These are phyloP conservation scores for Bombardia bombarda DNA, from an alignment of 495 filamentous ascomycete species.

Conservation along the genomic window DNA sequence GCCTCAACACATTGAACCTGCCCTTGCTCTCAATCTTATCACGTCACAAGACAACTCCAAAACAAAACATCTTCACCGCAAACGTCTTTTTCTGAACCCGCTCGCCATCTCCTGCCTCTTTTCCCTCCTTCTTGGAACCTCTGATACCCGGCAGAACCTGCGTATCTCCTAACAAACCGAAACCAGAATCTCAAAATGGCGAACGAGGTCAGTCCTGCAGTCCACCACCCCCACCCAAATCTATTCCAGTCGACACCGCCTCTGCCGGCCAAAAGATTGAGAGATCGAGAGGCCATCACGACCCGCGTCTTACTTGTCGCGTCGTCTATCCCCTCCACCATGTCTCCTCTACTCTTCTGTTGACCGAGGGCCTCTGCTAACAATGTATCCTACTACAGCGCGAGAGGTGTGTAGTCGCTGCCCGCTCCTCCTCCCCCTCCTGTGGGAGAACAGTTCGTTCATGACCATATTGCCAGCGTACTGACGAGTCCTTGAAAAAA, in stretches of 20 bases:
- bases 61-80: slow-evolving; percentile 13
- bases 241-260: too few relatives aligned
- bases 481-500: slow-evolving; percentile 21
- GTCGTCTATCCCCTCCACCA: too few relatives aligned
- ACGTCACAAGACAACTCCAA: slow-evolving; percentile 26
- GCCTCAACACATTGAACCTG: slow-evolving; percentile 18
- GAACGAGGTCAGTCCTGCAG: slow-evolving; percentile 62
- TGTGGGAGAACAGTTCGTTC: too few relatives aligned
- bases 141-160: slow-evolving; percentile 20
- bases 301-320: too few relatives aligned
- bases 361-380: slow-evolving; percentile 33
- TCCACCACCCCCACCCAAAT: too few relatives aligned
- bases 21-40: slow-evolving; percentile 16
- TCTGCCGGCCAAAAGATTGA: too few relatives aligned
- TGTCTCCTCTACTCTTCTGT: too few relatives aligned
- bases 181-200: slow-evolving; percentile 47
- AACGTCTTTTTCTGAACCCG: too few relatives aligned
- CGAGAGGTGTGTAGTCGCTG: slow-evolving; percentile 64
- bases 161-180: slow-evolving; percentile 14
- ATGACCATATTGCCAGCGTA: slow-evolving; percentile 3
- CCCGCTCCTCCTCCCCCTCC: too few relatives aligned
- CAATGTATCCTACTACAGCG: slow-evolving; percentile 45
- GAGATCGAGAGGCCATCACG: background rate
- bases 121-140: too few relatives aligned
- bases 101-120: too few relatives aligned